These are phyloP conservation scores for Schrenkiella parvula DNA, from an alignment of 345 rosid species.

Conservation along the genomic window DNA sequence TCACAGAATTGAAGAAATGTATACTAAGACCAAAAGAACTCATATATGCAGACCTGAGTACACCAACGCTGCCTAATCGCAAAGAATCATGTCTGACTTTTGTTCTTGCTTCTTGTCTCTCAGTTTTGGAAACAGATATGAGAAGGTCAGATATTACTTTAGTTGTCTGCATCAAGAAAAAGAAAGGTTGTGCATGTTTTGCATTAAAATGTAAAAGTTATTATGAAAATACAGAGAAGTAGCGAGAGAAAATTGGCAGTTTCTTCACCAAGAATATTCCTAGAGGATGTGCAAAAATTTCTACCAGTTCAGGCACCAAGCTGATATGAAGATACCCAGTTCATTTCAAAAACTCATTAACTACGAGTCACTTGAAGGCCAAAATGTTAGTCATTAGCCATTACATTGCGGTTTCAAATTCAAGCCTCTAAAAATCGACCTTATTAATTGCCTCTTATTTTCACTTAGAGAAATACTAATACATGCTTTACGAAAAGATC, in stretches of 20 bases:
- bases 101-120: constrained; percentile 96
- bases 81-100: constrained; percentile 95
- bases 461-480: background rate
- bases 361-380: background rate
- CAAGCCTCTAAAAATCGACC: background rate
- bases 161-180: constrained; percentile 61
- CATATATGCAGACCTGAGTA: constrained; percentile 61
- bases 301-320: constrained; percentile 7
- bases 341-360: background rate
- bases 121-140: constrained; percentile 93
- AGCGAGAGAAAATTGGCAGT: background rate
- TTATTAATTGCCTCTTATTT: background rate
- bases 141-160: constrained; percentile 89
- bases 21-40: background rate
- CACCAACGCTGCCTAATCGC: constrained; percentile 96
- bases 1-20: background rate
- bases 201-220: background rate
- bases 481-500: background rate
- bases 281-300: constrained; percentile 1
- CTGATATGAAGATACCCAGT: background rate
- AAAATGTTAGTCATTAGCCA: background rate
- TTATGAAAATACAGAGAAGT: background rate
- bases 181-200: constrained; percentile 9
- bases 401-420: background rate
- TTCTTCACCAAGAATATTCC: background rate